Conservation (phyloP, 208 protist genomes). For the Vickermania ingenoplastis region DNA sequence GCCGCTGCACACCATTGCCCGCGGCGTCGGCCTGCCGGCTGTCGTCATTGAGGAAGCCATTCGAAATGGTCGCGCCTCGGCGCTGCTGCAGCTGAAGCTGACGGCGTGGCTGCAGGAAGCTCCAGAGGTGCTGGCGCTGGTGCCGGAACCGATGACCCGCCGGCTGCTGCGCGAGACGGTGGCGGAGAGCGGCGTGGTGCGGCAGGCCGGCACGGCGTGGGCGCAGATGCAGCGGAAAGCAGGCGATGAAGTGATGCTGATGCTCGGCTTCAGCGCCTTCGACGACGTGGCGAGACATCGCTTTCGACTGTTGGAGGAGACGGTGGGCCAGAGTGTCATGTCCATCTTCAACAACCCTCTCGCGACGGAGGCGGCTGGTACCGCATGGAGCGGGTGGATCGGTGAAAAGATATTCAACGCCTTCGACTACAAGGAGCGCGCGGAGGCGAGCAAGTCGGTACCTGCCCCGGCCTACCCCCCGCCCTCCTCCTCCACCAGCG, state of each 20-base stretch:
- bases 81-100: slow-evolving; percentile 47
- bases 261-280: slow-evolving; percentile 32
- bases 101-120: slow-evolving; percentile 48
- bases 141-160: slow-evolving; percentile 1
- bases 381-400: slow-evolving; percentile 50
- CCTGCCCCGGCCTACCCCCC: not conserved
- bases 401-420: slow-evolving; percentile 52
- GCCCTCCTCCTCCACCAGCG: slow-evolving; percentile 7
- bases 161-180: not conserved
- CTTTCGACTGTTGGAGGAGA: slow-evolving; percentile 53
- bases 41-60: slow-evolving; percentile 74
- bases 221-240: too few relatives aligned
- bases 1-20: slow-evolving; percentile 26
- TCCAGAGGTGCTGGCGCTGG: slow-evolving; percentile 2
- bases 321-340: slow-evolving; percentile 83
- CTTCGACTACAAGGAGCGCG: slow-evolving; percentile 40
- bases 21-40: slow-evolving; percentile 42
- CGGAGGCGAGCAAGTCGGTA: not conserved
- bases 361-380: not conserved
- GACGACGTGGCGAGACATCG: slow-evolving; percentile 58
- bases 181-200: not conserved
- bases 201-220: not conserved
- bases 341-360: slow-evolving; percentile 85
- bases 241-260: slow-evolving; percentile 7
- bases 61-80: slow-evolving; percentile 51